These are phyloP conservation scores for Diaporthe amygdali DNA, from an alignment of 2,329 filamentous ascomycete genomes.

Conservation along the genomic window DNA sequence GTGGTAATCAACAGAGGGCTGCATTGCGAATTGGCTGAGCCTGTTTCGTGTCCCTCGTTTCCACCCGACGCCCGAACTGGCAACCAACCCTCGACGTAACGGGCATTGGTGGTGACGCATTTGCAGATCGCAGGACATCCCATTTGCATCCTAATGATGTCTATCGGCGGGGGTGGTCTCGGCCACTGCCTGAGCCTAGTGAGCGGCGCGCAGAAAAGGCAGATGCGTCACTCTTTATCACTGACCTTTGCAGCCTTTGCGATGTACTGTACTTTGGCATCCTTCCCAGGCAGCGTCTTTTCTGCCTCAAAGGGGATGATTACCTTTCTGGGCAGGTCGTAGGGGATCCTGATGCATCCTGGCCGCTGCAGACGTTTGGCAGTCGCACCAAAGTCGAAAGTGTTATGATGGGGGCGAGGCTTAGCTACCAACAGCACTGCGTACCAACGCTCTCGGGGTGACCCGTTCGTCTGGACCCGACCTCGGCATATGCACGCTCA, in stretches of 20 bases:
- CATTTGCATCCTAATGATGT: not conserved
- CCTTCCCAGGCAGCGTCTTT: not conserved
- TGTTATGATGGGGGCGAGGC: conserved; percentile 3
- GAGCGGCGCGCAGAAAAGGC: not conserved
- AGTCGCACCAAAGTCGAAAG: not conserved
- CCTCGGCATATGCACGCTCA: not conserved
- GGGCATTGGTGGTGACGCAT: not conserved
- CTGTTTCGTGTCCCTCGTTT: not conserved
- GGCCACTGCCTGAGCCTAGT: not conserved
- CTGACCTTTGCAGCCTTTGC: not conserved
- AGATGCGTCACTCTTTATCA: not conserved
- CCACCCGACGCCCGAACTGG: not conserved
- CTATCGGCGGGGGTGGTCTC: not conserved
- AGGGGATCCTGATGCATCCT: conserved; percentile 12
- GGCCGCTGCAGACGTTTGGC: conserved; percentile 6
- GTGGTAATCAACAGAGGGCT: not conserved
- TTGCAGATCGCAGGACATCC: not conserved
- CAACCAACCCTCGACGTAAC: not conserved
- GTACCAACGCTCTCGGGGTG: not conserved
- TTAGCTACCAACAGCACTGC: conserved; percentile 17
- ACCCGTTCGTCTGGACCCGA: conserved; percentile 16
- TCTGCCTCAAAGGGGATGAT: conserved; percentile 4
- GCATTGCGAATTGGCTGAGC: not conserved
- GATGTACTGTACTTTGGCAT: not conserved
- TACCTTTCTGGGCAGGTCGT: conserved; percentile 13